A percentile compares a stretch with the other conserved stretches of the same genome.
Evolutionary conservation across 768 basidiomycete species (phyloP).

Genomic region (Panellus pusillus): DNA sequence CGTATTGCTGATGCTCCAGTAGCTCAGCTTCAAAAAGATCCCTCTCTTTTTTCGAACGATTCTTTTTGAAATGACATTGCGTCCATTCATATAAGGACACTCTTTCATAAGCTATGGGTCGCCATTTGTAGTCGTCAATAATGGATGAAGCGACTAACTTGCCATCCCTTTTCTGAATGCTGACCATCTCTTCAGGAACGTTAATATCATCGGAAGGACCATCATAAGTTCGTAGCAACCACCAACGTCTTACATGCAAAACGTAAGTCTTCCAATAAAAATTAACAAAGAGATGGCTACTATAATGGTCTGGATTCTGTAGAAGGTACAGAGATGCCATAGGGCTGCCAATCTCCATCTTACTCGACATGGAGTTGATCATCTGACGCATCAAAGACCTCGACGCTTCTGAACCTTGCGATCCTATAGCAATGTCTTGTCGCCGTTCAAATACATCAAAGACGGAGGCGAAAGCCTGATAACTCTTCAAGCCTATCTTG

Average conservation of each 20-base stretch:
- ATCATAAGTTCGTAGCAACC: no score
- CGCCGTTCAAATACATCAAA: constrained; percentile 14
- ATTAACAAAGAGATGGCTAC: constrained; percentile 26
- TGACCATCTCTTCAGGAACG: not conserved
- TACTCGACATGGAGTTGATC: constrained; percentile 3
- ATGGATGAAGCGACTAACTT: constrained; percentile 25
- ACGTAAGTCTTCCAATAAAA: constrained; percentile 31
- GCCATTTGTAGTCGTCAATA: constrained; percentile 24
- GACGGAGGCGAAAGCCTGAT: not conserved
- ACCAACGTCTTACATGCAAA: not conserved
- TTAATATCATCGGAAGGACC: not conserved
- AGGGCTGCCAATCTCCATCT: constrained; percentile 32
- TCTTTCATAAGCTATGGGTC: constrained; percentile 7
- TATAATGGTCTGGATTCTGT: constrained; percentile 35
- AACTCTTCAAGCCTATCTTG: not conserved
- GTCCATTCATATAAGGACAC: constrained; percentile 24
- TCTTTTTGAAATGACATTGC: not conserved
- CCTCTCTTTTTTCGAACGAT: not conserved
- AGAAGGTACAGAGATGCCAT: constrained; percentile 32
- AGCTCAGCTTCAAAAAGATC: not conserved
- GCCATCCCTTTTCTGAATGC: not conserved
- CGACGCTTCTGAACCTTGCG: constrained; percentile 5
- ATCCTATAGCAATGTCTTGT: not conserved
- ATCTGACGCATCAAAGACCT: not conserved
- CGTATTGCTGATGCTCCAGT: not conserved